Conservation (phyloP, 352 stramenopile genomes). For the Globisporangium alternatum region DNA sequence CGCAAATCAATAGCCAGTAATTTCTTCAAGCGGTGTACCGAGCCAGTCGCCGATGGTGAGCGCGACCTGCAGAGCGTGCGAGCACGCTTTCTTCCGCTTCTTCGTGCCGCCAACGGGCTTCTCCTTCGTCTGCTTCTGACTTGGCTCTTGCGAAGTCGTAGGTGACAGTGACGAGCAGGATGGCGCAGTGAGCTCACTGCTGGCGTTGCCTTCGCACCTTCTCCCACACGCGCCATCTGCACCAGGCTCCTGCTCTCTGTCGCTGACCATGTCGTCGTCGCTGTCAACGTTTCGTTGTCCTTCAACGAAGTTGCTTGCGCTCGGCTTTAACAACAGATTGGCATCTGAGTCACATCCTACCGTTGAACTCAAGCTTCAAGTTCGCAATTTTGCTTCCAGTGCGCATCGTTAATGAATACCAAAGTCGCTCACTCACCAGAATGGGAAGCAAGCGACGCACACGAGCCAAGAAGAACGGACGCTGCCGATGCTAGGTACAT, state of each 20-base stretch:
- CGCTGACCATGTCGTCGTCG: not conserved
- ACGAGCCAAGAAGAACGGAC: not conserved
- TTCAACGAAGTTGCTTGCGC: too few relatives aligned
- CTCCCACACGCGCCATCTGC: too few relatives aligned
- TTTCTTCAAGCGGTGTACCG: not conserved
- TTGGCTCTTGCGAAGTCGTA: not conserved
- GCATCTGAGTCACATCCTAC: not conserved
- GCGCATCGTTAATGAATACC: not conserved
- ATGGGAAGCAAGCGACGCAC: too few relatives aligned
- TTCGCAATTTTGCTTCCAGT: not conserved
- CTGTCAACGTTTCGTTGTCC: too few relatives aligned
- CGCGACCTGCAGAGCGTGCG: not conserved
- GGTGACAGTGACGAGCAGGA: not conserved
- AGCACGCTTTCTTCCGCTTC: not conserved
- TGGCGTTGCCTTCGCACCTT: too few relatives aligned
- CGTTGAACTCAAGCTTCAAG: not conserved
- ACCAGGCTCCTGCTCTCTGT: not conserved
- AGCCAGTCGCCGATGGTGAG: slow-evolving; percentile 16
- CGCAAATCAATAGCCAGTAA: not conserved
- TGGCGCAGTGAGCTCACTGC: not conserved
- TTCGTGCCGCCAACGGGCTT: not conserved
- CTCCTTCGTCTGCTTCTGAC: not conserved
- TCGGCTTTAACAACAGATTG: too few relatives aligned
- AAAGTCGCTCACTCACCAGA: not conserved
- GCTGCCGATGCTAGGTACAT: not conserved